These are phyloP conservation scores for Fomitopsis pulvina DNA, from an alignment of 768 basidiomycete species.

Conservation along the genomic window DNA sequence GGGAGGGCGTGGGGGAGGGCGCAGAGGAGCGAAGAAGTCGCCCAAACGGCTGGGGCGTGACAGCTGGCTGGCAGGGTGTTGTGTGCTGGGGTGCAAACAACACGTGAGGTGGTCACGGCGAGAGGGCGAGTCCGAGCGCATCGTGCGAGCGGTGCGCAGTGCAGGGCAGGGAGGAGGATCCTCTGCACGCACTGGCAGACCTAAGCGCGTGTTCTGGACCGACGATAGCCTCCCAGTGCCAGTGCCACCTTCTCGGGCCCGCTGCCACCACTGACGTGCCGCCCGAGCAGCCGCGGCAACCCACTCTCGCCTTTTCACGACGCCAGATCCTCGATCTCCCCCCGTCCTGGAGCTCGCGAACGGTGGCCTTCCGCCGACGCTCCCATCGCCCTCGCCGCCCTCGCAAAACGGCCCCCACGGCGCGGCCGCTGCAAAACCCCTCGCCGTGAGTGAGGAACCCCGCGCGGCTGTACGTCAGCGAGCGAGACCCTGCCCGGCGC, in stretches of 20 bases:
- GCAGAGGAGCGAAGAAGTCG: too few relatives aligned
- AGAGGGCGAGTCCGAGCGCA: neutral
- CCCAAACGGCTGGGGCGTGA: too few relatives aligned
- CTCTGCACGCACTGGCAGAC: too few relatives aligned
- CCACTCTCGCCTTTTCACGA: neutral
- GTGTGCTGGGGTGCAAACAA: neutral
- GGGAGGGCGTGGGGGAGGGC: too few relatives aligned
- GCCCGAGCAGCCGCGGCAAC: neutral
- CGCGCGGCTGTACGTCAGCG: too few relatives aligned
- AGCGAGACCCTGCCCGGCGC: too few relatives aligned
- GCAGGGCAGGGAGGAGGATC: neutral
- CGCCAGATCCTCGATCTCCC: neutral
- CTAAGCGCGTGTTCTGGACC: neutral
- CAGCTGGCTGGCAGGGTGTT: neutral
- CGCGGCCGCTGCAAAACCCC: too few relatives aligned
- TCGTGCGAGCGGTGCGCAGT: constrained; percentile 1
- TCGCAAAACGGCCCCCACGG: too few relatives aligned
- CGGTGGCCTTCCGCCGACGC: neutral
- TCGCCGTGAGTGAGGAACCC: too few relatives aligned
- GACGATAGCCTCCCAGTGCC: neutral
- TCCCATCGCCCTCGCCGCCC: neutral
- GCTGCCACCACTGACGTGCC: neutral
- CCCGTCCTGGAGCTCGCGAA: neutral
- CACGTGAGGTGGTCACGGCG: neutral
- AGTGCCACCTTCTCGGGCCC: neutral